Evolutionary conservation across 257 asterid species (phyloP).

Genomic region (Ilex asprella): DNA sequence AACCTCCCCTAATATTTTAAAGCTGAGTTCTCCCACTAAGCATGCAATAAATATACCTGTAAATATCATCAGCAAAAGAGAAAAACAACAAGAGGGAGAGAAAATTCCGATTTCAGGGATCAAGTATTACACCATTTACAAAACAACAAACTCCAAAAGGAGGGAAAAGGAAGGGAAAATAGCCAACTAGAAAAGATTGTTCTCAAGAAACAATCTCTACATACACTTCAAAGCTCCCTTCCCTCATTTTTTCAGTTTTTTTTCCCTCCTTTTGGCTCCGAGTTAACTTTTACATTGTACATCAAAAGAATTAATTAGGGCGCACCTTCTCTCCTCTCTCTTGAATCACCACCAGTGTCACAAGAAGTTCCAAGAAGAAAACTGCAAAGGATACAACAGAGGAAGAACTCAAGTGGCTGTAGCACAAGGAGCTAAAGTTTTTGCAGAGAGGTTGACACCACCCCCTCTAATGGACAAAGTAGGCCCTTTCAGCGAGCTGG

Average conservation of each 20-base stretch:
- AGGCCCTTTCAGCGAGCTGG: constrained; percentile 33
- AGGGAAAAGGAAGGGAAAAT: constrained; percentile 7
- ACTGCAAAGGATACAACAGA: constrained; percentile 29
- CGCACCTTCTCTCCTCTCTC: constrained; percentile 25
- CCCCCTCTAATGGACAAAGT: constrained; percentile 33
- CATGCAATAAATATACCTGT: too few species aligned
- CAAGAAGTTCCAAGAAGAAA: constrained; percentile 20
- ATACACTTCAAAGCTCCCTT: neutral
- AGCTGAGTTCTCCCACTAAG: too few species aligned
- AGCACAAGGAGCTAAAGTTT: constrained; percentile 28
- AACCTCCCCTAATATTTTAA: too few species aligned
- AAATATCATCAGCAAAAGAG: too few species aligned
- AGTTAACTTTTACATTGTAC: constrained; percentile 33
- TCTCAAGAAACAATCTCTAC: constrained; percentile 29
- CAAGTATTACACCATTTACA: constrained; percentile 31
- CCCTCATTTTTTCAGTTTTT: constrained; percentile 16
- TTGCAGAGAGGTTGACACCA: constrained; percentile 27
- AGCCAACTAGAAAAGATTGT: constrained; percentile 15
- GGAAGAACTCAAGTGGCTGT: constrained; percentile 19
- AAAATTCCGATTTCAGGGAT: constrained; percentile 16
- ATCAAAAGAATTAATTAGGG: constrained; percentile 30
- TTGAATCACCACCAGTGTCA: constrained; percentile 15
- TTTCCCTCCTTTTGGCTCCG: constrained; percentile 16
- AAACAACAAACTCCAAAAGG: constrained; percentile 15
- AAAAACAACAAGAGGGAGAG: neutral